Percentiles rank a stretch among this genome's conserved stretches.
Evolutionary conservation across 169 alveolate genomes (phyloP).

Genomic region (Miamiensis avidus): DNA sequence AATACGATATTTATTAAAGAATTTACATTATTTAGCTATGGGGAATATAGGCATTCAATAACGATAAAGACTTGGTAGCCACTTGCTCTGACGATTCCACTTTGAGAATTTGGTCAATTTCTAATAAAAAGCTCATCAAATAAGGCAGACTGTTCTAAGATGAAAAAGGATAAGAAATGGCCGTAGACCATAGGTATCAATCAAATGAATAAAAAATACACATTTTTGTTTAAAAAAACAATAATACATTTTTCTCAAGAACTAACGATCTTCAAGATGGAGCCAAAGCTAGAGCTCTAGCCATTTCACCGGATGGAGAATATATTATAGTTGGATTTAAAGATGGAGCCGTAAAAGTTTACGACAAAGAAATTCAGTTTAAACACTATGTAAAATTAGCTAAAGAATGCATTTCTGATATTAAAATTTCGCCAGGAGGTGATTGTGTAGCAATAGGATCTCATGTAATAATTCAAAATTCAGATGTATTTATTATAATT

Average conservation of each 20-base stretch:
- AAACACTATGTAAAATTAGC: slow-evolving; percentile 37
- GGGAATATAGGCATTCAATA: slow-evolving; percentile 62
- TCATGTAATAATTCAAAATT: slow-evolving; percentile 35
- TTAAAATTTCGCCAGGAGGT: slow-evolving; percentile 74
- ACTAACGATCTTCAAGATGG: slow-evolving; percentile 4
- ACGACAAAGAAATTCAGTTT: slow-evolving; percentile 48
- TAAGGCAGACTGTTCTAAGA: slow-evolving; percentile 41
- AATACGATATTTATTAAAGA: no score
- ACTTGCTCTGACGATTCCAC: slow-evolving; percentile 73
- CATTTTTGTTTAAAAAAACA: background rate
- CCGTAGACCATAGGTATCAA: slow-evolving; percentile 24
- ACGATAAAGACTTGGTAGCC: slow-evolving; percentile 32
- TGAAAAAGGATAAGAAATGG: slow-evolving; percentile 49
- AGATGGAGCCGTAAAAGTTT: slow-evolving; percentile 65
- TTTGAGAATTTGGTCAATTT: slow-evolving; percentile 57
- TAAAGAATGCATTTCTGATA: slow-evolving; percentile 63
- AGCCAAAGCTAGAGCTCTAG: slow-evolving; percentile 66
- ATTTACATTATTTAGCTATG: slow-evolving; percentile 17
- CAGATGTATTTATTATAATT: background rate
- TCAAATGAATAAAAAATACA: slow-evolving; percentile 1
- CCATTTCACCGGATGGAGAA: slow-evolving; percentile 58
- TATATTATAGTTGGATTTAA: slow-evolving; percentile 71
- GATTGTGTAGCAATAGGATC: slow-evolving; percentile 65
- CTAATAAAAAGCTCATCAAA: slow-evolving; percentile 37
- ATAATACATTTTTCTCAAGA: background rate